Evolutionary conservation across 2,329 filamentous ascomycete species (phyloP), one percentile per base, ranked within the genome.

Genomic region (Xylariaceae sp.): DNA sequence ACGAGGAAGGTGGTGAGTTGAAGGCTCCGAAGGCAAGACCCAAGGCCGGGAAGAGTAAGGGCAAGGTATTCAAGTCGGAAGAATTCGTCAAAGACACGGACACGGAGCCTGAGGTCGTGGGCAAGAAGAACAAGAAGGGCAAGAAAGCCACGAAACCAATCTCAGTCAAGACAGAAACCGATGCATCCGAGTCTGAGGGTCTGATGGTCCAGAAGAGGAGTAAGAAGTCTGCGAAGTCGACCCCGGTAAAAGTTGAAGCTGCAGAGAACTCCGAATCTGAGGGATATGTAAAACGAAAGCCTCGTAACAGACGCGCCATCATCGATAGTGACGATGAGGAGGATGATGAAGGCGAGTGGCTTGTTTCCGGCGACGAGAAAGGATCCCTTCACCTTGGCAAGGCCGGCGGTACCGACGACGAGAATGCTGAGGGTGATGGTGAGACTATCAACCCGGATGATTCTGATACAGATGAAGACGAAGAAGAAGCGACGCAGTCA

Each of bases 361-460:
- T 96, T 48, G 89, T 92, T 2, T 81, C 85, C 0, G 86, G 88
- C 59, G 79, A 83, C 8, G 79, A 94, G 68, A 85, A 82, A 50
- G 79, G 81, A 0, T 70, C 79, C 0, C 70, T 86, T 3, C 77
- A 78, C n/a, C 78, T 92, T 13, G 90, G 89, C 52, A 88, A 87
- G 70, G 88, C 89, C 50, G 91, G 90, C n/a, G 90, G 89, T 3
- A 83, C 85, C n/a, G 88, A 91, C 55, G 90, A 96, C 63, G 91
- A 96, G 72, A 85, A 96, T 70, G 90, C 88, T 2, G 92, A 96
- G 71, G 91, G 91, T 1, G 90, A 88, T 2, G 92, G 91, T 18
- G 89, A 95, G 58, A 90, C 85, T 72, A 79, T 96, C 53, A 82
- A 82, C 44, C 85, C 87, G 0, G 85, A 89, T 35, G 89, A 94